These are phyloP conservation scores for Obelidium mucronatum DNA, from an alignment of 192 early-diverging fungal genomes.

Conservation along the genomic window DNA sequence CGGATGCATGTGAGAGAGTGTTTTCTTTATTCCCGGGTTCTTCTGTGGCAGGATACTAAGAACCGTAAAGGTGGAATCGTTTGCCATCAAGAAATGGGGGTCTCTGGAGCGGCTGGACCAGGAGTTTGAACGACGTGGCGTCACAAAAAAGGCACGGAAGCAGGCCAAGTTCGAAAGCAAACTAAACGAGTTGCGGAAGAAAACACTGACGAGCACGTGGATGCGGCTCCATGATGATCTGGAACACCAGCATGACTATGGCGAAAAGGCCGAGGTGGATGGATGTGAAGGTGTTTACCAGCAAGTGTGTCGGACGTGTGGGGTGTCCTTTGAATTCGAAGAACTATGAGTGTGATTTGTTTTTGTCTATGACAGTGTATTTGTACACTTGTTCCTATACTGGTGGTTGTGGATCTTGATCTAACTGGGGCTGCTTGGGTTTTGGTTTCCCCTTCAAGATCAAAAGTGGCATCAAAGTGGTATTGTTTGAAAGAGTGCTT, in stretches of 20 bases:
- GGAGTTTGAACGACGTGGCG: constrained; percentile 82
- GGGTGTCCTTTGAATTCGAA: constrained; percentile 9
- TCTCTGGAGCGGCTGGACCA: constrained; percentile 81
- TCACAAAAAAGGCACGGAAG: constrained; percentile 82
- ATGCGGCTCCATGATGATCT: constrained; percentile 59
- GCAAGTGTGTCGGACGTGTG: constrained; percentile 26
- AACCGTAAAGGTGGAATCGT: constrained; percentile 93
- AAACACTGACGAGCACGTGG: constrained; percentile 80
- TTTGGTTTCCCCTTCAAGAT: no score
- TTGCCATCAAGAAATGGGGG: constrained; percentile 95
- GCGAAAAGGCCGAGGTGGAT: constrained; percentile 41
- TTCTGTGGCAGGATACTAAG: no score
- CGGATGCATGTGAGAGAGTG: constrained; percentile 77
- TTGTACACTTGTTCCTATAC: no score
- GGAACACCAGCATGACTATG: constrained; percentile 80
- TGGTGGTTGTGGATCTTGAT: no score
- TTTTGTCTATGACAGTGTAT: no score
- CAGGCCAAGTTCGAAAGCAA: constrained; percentile 85
- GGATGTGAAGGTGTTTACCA: neutral
- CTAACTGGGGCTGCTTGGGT: no score
- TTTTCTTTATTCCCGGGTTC: no score
- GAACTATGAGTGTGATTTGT: no score
- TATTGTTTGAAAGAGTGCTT: no score
- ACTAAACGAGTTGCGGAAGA: constrained; percentile 77
- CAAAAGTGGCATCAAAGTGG: no score